Percentiles rank a stretch among this genome's conserved stretches.
phyloP scores from a whole-genome alignment of 306 rosid species.

The Morella rubra region DNA sequence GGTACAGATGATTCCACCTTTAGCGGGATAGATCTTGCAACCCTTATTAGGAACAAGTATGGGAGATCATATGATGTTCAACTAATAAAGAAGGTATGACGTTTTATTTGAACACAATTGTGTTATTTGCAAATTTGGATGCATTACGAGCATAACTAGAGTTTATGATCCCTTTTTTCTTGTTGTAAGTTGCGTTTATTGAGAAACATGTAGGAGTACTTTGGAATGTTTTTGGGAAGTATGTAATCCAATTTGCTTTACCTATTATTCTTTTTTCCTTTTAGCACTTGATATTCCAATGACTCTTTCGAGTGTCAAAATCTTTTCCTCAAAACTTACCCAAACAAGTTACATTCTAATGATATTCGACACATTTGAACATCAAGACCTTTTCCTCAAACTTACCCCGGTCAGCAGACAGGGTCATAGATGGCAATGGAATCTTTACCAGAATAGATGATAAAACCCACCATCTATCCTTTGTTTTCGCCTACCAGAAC shows the following conservation, averaged over 20 bases:
- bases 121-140: constrained; percentile 11
- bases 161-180: not conserved
- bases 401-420: too few species aligned
- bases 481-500: too few species aligned
- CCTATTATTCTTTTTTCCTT: not conserved
- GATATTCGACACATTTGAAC: too few species aligned
- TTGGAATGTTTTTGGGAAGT: not conserved
- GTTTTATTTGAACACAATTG: constrained; percentile 13
- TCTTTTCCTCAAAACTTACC: too few species aligned
- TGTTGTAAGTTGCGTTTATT: not conserved
- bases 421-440: too few species aligned
- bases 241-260: not conserved
- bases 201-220: not conserved
- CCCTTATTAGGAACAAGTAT: constrained; percentile 86
- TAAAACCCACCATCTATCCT: too few species aligned
- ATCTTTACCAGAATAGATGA: too few species aligned
- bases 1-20: constrained; percentile 85
- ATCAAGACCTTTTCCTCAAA: too few species aligned
- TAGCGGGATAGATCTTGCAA: constrained; percentile 92
- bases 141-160: not conserved
- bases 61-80: constrained; percentile 95
- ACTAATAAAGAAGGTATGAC: constrained; percentile 79
- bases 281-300: not conserved
- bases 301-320: not conserved
- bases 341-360: too few species aligned